Base-by-base conservation (phyloP, 2,329 filamentous ascomycete species). In the Bipolaris gigantea region DNA sequence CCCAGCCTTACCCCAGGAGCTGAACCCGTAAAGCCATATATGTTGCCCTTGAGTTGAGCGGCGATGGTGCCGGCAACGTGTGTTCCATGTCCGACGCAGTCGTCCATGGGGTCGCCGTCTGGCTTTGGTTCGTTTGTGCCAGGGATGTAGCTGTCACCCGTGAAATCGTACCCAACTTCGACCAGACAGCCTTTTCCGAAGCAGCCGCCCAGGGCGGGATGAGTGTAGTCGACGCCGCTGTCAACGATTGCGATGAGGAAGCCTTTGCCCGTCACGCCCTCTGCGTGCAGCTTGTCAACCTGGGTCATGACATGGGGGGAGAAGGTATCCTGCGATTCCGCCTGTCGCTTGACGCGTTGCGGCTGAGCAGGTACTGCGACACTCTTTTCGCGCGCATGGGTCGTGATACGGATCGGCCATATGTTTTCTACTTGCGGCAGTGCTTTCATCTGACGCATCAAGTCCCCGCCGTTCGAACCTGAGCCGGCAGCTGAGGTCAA, bases 181-280 rank as follows among this genome's bases (percentile, higher is more conserved):
- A 88, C 82, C 36, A 86, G 75, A 60, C 81, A 87, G 11, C 79
- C 83, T 1, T 76, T 63, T 2, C 85, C 86, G 64, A 87, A 87
- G 63, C 85, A 85, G 42, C 84, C 84, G 33, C 86, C 86, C 0
- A 89, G 79, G 25, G 83, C 83, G 1, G 84, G 82, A 62, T 88
- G 85, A 0, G 74, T 79, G 64, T 87, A 88, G 65, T 88, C 85
- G 43, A 65, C 35, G 2, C 76, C 76, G 18, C 69, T 73, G 54
- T 79, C 75, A 40, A 80, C 67, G 27, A 81, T 65, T 5, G 70
- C 79, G 16, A 82, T 70, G 19, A 73, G 74, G 27, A 79, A 63
- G 1, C 79, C 79, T 36, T 77, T 73, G 18, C 80, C 80, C 1
- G 74, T 79, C n/a, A 77, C 67, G 7, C 79, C 79, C 30, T 73